These are phyloP conservation scores for Komagataea norvegica DNA, from an alignment of 1,139 yeast genomes.

Conservation along the genomic window DNA sequence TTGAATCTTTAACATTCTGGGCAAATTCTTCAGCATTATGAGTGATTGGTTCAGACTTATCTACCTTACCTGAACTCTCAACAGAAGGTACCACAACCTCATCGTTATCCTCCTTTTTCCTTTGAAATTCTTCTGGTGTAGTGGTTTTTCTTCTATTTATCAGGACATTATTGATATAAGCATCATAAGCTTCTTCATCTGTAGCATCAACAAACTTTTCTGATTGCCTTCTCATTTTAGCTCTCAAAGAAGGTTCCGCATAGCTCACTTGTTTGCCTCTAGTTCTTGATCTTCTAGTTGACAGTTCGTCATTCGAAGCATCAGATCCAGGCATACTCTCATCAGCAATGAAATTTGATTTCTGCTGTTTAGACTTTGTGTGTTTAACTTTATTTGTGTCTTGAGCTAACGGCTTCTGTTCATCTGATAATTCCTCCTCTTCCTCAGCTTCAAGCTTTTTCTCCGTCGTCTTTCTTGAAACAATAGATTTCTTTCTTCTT, in stretches of 20 bases:
- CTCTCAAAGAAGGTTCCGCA: conserved; percentile 61
- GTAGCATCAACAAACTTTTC: conserved; percentile 55
- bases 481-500: conserved; percentile 16
- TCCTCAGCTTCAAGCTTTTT: conserved; percentile 5
- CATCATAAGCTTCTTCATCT: conserved; percentile 15
- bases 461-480: conserved; percentile 4
- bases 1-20: conserved; percentile 1
- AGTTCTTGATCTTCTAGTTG: conserved; percentile 36
- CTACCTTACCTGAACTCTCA: not conserved
- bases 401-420: conserved; percentile 18
- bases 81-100: not conserved
- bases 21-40: conserved; percentile 2
- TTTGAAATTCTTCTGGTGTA: conserved; percentile 3
- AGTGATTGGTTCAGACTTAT: not conserved
- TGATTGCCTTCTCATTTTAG: conserved; percentile 67
- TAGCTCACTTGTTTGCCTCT: conserved; percentile 57
- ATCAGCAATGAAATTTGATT: conserved; percentile 29
- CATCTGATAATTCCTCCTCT: conserved; percentile 17
- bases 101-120: not conserved
- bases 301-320: conserved; percentile 16
- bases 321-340: conserved; percentile 35
- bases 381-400: conserved; percentile 23
- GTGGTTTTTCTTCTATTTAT: conserved; percentile 8
- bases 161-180: conserved; percentile 5
- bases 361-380: conserved; percentile 27